Evolutionary conservation across 2,329 filamentous ascomycete genomes (phyloP).

Genomic region (Colletotrichum cereale): DNA sequence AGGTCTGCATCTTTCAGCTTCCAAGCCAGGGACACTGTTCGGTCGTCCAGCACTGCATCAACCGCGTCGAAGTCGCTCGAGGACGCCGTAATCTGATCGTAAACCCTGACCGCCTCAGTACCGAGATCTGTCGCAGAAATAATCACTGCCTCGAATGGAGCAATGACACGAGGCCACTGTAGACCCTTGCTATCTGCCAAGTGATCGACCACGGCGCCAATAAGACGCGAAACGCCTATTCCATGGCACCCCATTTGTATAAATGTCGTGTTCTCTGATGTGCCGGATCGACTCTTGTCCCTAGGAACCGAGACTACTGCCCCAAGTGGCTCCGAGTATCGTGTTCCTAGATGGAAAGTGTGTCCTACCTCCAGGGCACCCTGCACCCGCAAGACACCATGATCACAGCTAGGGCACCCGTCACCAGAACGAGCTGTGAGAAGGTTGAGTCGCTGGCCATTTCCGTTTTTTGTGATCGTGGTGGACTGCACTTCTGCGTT

Average conservation of each 20-base stretch:
- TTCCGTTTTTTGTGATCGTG: slow-evolving; percentile 49
- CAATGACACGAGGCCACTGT: slow-evolving; percentile 89
- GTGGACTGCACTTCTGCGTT: slow-evolving; percentile 39
- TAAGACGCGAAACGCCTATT: slow-evolving; percentile 91
- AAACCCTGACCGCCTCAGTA: slow-evolving; percentile 68
- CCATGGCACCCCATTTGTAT: slow-evolving; percentile 98
- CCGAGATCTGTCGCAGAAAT: slow-evolving; percentile 64
- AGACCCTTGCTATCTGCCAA: slow-evolving; percentile 79
- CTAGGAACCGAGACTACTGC: slow-evolving; percentile 68
- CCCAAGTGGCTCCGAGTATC: slow-evolving; percentile 83
- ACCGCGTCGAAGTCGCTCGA: slow-evolving; percentile 46
- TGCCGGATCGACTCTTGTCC: background rate
- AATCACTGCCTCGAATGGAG: slow-evolving; percentile 84
- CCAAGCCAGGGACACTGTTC: slow-evolving; percentile 77
- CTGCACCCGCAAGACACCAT: slow-evolving; percentile 73
- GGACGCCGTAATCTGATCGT: slow-evolving; percentile 67
- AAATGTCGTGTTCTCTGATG: slow-evolving; percentile 47
- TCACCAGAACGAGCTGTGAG: slow-evolving; percentile 77
- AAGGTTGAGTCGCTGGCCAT: slow-evolving; percentile 66
- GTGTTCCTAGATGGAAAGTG: slow-evolving; percentile 92
- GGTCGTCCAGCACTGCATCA: slow-evolving; percentile 82
- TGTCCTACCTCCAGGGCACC: slow-evolving; percentile 92
- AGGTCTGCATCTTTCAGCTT: slow-evolving; percentile 92
- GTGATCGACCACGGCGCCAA: slow-evolving; percentile 86
- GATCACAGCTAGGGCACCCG: slow-evolving; percentile 76